A percentile compares a stretch with the other conserved stretches of the same genome.
Evolutionary conservation across 805 yeast genomes (phyloP).

Genomic region (Candida alai): DNA sequence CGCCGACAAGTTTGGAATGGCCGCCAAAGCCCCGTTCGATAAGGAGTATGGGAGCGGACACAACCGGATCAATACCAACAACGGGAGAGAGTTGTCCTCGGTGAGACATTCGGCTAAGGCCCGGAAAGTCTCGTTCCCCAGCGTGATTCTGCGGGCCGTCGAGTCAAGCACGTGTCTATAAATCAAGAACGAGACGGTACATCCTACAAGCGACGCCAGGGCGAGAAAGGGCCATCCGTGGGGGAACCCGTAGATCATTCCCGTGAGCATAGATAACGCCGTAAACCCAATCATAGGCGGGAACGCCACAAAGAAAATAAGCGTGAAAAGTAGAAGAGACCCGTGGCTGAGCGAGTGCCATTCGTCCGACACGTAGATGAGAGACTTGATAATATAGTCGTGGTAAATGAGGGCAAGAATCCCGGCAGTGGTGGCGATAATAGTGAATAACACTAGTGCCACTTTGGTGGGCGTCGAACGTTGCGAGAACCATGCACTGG

Average conservation of each 20-base stretch:
- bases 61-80: slow-evolving; percentile 69
- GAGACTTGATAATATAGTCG: slow-evolving; percentile 26
- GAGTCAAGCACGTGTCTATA: slow-evolving; percentile 57
- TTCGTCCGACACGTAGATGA: slow-evolving; percentile 43
- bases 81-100: slow-evolving; percentile 59
- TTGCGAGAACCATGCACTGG: slow-evolving; percentile 16
- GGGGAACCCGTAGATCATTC: slow-evolving; percentile 79
- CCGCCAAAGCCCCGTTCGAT: slow-evolving; percentile 88
- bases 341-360: slow-evolving; percentile 41
- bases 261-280: slow-evolving; percentile 59
- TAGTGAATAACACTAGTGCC: slow-evolving; percentile 5
- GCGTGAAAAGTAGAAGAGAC: slow-evolving; percentile 42
- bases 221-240: slow-evolving; percentile 79
- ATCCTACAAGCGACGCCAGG: slow-evolving; percentile 65
- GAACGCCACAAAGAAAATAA: slow-evolving; percentile 69
- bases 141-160: slow-evolving; percentile 58
- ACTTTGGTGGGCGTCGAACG: slow-evolving; percentile 16
- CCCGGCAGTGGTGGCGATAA: slow-evolving; percentile 15
- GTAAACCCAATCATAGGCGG: slow-evolving; percentile 91
- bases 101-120: slow-evolving; percentile 72
- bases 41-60: slow-evolving; percentile 94
- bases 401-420: slow-evolving; percentile 28
- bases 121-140: slow-evolving; percentile 59
- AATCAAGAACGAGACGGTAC: slow-evolving; percentile 65
- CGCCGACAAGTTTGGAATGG: slow-evolving; percentile 71